A percentile compares a stretch with the other conserved stretches of the same genome.
Conservation (phyloP, 257 asterid species). For the Solanum etuberosum region DNA sequence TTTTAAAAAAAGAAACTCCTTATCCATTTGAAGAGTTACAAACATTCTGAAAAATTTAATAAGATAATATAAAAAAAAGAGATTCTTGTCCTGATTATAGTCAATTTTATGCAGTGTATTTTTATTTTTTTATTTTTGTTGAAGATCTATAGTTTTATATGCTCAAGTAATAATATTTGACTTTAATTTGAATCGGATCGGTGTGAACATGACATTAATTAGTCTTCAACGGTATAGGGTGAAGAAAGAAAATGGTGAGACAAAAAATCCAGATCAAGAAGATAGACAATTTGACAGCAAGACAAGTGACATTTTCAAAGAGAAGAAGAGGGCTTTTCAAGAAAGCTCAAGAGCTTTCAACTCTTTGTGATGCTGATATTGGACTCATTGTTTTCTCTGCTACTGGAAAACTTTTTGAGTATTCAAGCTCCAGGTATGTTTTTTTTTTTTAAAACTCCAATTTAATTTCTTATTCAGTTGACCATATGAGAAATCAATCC, state of each 20-base stretch:
- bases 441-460: neutral
- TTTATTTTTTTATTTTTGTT: neutral
- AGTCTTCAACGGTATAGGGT: neutral
- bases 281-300: conserved; percentile 62
- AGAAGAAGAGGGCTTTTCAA: conserved; percentile 87
- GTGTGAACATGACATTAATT: neutral
- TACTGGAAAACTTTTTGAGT: conserved; percentile 64
- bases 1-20: neutral
- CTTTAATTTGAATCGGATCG: neutral
- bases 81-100: neutral
- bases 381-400: conserved; percentile 82
- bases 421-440: conserved; percentile 46
- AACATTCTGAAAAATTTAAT: neutral
- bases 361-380: conserved; percentile 72
- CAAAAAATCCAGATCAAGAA: conserved; percentile 72
- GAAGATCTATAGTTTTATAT: neutral
- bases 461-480: neutral
- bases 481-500: neutral
- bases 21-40: neutral
- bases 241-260: conserved; percentile 45
- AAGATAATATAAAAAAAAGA: neutral
- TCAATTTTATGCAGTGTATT: neutral
- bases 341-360: conserved; percentile 71
- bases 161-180: neutral
- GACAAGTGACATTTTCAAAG: conserved; percentile 78